Conservation (phyloP, 768 basidiomycete species). For the Udeniomyces megalosporus region DNA sequence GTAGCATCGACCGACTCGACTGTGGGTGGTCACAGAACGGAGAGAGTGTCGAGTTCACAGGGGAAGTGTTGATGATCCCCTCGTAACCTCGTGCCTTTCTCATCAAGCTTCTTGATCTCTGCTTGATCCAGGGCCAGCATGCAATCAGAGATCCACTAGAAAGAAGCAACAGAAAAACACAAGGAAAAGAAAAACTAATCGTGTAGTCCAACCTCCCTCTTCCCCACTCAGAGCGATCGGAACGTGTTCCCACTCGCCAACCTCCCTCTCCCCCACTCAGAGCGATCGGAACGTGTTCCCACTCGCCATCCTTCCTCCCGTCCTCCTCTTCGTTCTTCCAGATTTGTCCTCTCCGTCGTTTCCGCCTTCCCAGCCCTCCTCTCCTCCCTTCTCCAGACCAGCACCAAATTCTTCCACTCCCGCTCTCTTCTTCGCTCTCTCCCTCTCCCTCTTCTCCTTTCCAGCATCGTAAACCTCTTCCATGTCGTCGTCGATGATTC, state of each 20-base stretch:
- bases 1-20: too few species aligned
- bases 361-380: constrained; percentile 25
- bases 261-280: not conserved
- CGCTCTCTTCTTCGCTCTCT: constrained; percentile 20
- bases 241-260: constrained; percentile 62
- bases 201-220: too few species aligned
- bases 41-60: too few species aligned
- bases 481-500: constrained; percentile 29
- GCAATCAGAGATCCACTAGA: too few species aligned
- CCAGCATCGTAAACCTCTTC: constrained; percentile 18
- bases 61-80: too few species aligned
- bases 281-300: constrained; percentile 43
- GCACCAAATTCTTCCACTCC: constrained; percentile 62
- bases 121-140: too few species aligned
- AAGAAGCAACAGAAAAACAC: too few species aligned
- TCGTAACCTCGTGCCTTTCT: too few species aligned
- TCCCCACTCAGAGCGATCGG: not conserved
- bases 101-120: too few species aligned
- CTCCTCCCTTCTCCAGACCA: constrained; percentile 69
- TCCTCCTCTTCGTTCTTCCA: constrained; percentile 64
- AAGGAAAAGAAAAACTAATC: too few species aligned
- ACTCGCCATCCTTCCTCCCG: constrained; percentile 71
- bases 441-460: constrained; percentile 36
- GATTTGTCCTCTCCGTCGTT: constrained; percentile 45
- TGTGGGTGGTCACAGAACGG: too few species aligned